Conservation (phyloP, 2,329 filamentous ascomycete species). For the Colletotrichum sp. region DNA sequence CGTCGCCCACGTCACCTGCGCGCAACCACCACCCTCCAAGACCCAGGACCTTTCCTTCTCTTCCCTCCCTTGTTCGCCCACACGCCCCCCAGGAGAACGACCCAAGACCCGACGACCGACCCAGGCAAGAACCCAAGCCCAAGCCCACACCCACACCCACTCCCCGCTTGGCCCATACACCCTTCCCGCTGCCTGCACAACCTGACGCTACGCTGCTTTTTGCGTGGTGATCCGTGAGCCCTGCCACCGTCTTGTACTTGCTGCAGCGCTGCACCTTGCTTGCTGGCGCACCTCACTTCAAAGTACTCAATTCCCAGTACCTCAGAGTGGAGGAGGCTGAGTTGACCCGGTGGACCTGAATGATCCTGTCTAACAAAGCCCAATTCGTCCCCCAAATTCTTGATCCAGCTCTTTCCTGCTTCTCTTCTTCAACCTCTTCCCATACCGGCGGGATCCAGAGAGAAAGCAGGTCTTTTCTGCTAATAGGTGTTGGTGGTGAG, state of each 20-base stretch:
- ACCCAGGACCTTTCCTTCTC: conserved; percentile 1
- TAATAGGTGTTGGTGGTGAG: conserved; percentile 5
- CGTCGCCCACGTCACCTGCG: conserved; percentile 21
- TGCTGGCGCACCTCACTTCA: neutral
- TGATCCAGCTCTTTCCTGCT: neutral
- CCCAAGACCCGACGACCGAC: neutral
- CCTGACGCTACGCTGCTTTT: conserved; percentile 2
- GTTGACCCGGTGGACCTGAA: conserved; percentile 16
- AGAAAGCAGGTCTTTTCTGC: neutral
- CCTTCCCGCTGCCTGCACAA: conserved; percentile 1
- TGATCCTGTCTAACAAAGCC: conserved; percentile 21
- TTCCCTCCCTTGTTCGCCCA: conserved; percentile 2
- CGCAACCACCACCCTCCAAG: neutral
- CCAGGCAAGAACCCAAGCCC: neutral
- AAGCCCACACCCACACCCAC: neutral
- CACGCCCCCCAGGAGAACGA: neutral
- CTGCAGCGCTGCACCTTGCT: neutral
- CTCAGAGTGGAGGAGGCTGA: conserved; percentile 20
- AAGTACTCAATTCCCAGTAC: neutral
- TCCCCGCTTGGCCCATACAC: neutral
- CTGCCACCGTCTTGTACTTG: neutral
- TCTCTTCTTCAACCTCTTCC: neutral
- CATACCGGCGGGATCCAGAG: conserved; percentile 5
- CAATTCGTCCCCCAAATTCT: conserved; percentile 17
- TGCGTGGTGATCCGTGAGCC: conserved; percentile 16